These are phyloP conservation scores for Cinnamomum chago DNA, from an alignment of 164 flowering plant species.

Conservation along the genomic window DNA sequence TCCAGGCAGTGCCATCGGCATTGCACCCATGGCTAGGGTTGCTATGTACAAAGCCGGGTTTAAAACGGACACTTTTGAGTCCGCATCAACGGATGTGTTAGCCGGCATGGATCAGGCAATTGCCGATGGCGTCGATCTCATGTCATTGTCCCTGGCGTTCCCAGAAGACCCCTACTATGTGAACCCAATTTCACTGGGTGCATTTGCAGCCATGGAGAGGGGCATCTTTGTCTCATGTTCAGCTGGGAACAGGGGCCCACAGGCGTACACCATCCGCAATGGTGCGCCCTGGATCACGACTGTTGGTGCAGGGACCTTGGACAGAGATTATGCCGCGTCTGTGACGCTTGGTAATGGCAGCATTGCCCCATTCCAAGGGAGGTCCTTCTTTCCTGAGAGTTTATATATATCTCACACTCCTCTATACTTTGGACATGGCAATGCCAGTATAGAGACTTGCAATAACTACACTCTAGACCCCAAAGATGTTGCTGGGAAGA, in stretches of 20 bases:
- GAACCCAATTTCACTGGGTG: slow-evolving; percentile 12
- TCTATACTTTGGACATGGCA: slow-evolving; percentile 31
- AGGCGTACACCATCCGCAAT: slow-evolving; percentile 11
- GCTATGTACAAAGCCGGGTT: slow-evolving; percentile 16
- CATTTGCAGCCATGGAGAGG: slow-evolving; percentile 22
- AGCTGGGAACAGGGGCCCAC: slow-evolving; percentile 16
- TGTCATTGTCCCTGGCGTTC: slow-evolving; percentile 19
- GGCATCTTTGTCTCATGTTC: slow-evolving; percentile 26
- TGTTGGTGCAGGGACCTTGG: slow-evolving; percentile 20
- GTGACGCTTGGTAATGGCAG: slow-evolving; percentile 14
- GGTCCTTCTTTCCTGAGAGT: slow-evolving; percentile 29
- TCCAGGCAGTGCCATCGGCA: neutral
- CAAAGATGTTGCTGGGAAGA: slow-evolving; percentile 2
- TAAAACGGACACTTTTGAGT: neutral
- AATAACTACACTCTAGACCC: slow-evolving; percentile 2
- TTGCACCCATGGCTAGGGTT: slow-evolving; percentile 12
- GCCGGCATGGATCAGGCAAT: slow-evolving; percentile 24
- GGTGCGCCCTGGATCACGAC: slow-evolving; percentile 28
- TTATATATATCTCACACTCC: slow-evolving; percentile 22
- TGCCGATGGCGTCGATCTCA: slow-evolving; percentile 18
- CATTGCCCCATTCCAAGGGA: slow-evolving; percentile 16
- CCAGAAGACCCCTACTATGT: slow-evolving; percentile 1
- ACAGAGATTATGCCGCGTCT: slow-evolving; percentile 13
- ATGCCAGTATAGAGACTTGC: slow-evolving; percentile 14
- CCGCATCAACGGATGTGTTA: slow-evolving; percentile 4